Evolutionary conservation across 1,284 basidiomycete genomes (phyloP), one percentile per base, ranked within the genome.

Genomic region (Rhodotorula glutinis): DNA sequence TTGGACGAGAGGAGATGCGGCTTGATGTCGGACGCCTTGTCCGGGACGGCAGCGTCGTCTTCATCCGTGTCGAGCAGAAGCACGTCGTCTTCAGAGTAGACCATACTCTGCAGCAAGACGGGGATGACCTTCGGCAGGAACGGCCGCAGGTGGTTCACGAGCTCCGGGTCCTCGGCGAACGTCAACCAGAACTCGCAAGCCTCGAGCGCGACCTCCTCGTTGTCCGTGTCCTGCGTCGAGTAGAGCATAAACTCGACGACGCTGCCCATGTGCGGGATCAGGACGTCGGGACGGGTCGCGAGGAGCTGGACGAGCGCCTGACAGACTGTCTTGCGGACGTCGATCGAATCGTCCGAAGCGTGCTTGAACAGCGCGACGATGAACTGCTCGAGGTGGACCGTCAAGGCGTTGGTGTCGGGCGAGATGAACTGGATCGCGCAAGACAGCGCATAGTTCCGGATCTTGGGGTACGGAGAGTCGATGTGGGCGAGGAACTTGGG

Each of bases 141-240:
- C 0, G 92, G 93, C 63, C 87, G 87, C 40, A 99, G 83, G 79
- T 90, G 91, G 21, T 87, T 86, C 23, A 87, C 86, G 33, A 98
- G 84, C 58, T 91, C 88, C 21, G 87, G 86, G 76, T 98, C 92
- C 79, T 99, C 96, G 23, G 96, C 93, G 77, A 99, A 98, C 2
- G 95, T 97, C 71, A 99, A 85, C 96, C 96, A 98, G 81, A 99
- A 98, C 83, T 99, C 96, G 84, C 93, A 97, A 19, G 96, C 96
- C 81, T 97, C 94, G 52, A 97, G 83, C 7, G 93, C 92, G 61
- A 97, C 92, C 67, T 87, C 87, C 82, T 98, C 94, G 56, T 80
- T 73, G 65, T 87, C 87, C 81, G 96, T 92, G 79, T 98, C 91
- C 79, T 94, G 92, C 16, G 92, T 98, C 46, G 92, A 97, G 81